A percentile compares a stretch with the other conserved stretches of the same genome.
Evolutionary conservation across 164 flowering plant genomes (phyloP).

Genomic region (Cinnamomum micranthum): DNA sequence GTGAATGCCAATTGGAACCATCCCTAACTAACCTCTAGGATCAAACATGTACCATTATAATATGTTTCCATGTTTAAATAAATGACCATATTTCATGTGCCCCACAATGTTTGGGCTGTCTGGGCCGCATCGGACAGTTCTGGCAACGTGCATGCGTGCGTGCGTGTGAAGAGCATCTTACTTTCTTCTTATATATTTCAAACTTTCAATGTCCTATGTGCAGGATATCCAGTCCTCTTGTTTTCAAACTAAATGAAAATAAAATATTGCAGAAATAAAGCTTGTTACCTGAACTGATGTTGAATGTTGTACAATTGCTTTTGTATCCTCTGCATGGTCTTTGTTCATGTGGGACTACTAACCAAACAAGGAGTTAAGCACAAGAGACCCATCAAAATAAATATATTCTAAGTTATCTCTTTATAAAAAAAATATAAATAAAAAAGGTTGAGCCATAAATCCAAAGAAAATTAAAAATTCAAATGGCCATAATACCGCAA

Average conservation of each 20-base stretch:
- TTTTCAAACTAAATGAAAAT: not conserved
- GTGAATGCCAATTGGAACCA: too few relatives aligned
- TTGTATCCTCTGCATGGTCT: constrained; percentile 92
- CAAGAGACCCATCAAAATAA: not conserved
- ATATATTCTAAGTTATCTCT: too few relatives aligned
- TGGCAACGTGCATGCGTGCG: too few relatives aligned
- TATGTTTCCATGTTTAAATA: too few relatives aligned
- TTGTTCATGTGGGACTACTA: constrained; percentile 91
- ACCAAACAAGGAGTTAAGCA: not conserved
- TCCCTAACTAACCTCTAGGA: too few relatives aligned
- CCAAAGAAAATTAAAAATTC: not conserved
- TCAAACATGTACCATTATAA: too few relatives aligned
- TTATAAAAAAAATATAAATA: too few relatives aligned
- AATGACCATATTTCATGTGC: too few relatives aligned
- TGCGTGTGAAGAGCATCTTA: too few relatives aligned
- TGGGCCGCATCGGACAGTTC: too few relatives aligned
- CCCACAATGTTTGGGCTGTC: too few relatives aligned
- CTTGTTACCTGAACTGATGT: constrained; percentile 66
- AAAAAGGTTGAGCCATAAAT: too few relatives aligned
- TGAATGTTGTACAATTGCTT: constrained; percentile 67
- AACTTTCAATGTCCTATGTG: not conserved
- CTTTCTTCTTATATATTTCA: not conserved
- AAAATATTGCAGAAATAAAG: not conserved
- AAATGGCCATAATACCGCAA: constrained; percentile 45
- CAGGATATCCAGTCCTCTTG: not conserved